A percentile compares a stretch with the other conserved stretches of the same genome.
Evolutionary conservation across 176 grass and related monocot genomes (phyloP).

Genomic region (Calamus simplicifolius): DNA sequence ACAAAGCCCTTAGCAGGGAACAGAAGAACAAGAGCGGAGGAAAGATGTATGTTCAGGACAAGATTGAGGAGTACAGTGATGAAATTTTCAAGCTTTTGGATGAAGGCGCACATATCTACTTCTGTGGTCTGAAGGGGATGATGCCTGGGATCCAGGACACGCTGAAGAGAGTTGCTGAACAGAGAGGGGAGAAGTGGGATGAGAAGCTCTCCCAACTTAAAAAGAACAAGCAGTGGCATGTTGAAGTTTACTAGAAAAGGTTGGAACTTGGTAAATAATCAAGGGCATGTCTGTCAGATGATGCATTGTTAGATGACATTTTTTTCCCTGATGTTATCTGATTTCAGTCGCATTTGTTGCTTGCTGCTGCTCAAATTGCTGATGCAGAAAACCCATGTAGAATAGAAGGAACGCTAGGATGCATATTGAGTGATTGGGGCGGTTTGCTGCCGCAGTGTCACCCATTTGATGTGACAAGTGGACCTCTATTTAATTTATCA

Average conservation of each 20-base stretch:
- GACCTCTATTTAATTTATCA: no score
- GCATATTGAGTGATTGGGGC: no score
- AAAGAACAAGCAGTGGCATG: conserved; percentile 97
- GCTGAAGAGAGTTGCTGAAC: conserved; percentile 75
- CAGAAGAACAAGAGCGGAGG: conserved; percentile 66
- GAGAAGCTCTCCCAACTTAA: conserved; percentile 72
- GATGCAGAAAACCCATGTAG: no score
- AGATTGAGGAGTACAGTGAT: conserved; percentile 91
- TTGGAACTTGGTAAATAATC: neutral
- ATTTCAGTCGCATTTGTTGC: no score
- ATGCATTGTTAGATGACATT: neutral
- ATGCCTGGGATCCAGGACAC: conserved; percentile 95
- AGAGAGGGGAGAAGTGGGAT: conserved; percentile 87
- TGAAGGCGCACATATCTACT: conserved; percentile 72
- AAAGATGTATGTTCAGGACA: conserved; percentile 97
- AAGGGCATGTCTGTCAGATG: conserved; percentile 5
- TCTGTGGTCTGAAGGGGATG: conserved; percentile 92
- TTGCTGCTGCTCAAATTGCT: no score
- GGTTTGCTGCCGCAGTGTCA: no score
- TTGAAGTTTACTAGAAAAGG: conserved; percentile 57
- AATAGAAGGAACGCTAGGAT: no score
- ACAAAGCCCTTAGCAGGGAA: conserved; percentile 79
- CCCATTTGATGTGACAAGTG: no score
- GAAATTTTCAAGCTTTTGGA: conserved; percentile 85
- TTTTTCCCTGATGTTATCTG: no score